These are phyloP conservation scores for Aspergillus pseudoterreus DNA, from an alignment of 2,329 filamentous ascomycete genomes.

Conservation along the genomic window DNA sequence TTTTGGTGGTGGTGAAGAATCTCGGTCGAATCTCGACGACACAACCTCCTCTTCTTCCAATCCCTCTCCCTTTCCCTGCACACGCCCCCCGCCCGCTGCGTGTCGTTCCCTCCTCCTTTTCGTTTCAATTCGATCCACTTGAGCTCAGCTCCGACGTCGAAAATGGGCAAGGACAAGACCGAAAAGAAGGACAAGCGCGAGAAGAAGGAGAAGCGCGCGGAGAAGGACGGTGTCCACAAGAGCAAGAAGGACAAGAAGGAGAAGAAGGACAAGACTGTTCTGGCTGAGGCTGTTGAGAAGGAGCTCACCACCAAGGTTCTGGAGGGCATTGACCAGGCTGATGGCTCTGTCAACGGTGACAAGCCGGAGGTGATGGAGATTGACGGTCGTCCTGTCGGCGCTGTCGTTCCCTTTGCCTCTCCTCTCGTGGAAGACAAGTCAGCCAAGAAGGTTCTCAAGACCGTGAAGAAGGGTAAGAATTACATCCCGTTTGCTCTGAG, in stretches of 20 bases:
- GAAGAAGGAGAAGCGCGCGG: constrained; percentile 43
- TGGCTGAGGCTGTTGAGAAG: constrained; percentile 39
- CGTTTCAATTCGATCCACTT: constrained; percentile 5
- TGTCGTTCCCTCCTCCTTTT: constrained; percentile 1
- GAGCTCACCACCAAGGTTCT: constrained; percentile 35
- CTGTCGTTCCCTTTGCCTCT: constrained; percentile 49
- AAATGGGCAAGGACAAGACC: constrained; percentile 45
- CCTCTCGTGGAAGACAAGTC: constrained; percentile 49
- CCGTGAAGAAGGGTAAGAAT: constrained; percentile 48
- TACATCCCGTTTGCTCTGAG: background rate
- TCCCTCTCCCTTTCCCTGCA: constrained; percentile 8
- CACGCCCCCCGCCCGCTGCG: constrained; percentile 8
- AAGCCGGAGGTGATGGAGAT: constrained; percentile 26
- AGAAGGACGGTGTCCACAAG: constrained; percentile 45
- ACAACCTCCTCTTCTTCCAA: constrained; percentile 20
- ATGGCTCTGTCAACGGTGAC: constrained; percentile 19
- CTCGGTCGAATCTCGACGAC: constrained; percentile 10
- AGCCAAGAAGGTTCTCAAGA: constrained; percentile 50
- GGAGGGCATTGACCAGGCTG: constrained; percentile 32
- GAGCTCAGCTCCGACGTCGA: constrained; percentile 19
- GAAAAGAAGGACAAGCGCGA: constrained; percentile 47
- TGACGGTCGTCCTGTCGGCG: constrained; percentile 38
- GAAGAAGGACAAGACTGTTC: constrained; percentile 39
- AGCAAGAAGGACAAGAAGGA: constrained; percentile 46
- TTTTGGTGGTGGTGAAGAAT: background rate